Base-by-base conservation (phyloP, 2,329 filamentous ascomycete genomes). In the Westerdykella sp. region DNA sequence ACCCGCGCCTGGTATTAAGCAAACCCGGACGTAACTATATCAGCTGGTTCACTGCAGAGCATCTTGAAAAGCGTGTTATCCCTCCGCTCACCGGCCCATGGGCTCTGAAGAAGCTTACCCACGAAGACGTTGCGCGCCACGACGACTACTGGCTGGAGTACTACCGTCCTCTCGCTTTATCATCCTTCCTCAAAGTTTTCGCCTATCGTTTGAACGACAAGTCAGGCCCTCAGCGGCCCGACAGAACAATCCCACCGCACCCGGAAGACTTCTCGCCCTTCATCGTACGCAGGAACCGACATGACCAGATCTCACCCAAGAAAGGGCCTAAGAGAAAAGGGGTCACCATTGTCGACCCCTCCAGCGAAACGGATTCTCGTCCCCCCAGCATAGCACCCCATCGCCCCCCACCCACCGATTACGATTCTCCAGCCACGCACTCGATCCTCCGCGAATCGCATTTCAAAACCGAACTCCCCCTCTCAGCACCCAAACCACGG, bases 131-230 rank as follows among this genome's bases (percentile, higher is more conserved):
- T 3, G 70, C 75, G 3, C 80, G 78, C 46, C 88, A 87, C 47
- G 91, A 97, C 60, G 89, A 97, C 65, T 98, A 95, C 67, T 98
- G 93, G 93, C 74, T 93, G 6, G 93, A 98, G 63, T 97, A 96
- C 65, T 98, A 98, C 63, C 82, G 90, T 12, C 93, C 93, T 0
- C 77, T 87, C 6, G 87, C 86, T 0, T 71, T 97, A 1, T 95
- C 93, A 0, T 93, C 88, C 0, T 88, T 97, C 53, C 78, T 83
- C 12, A 98, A 96, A 62, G 85, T 96, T 63, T 96, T 95, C 62
- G 81, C 88, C 0, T 95, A 86, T 68, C 89, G 87, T 61, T 87
- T 97, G 78, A 95, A 91, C 60, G 90, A 87, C 0, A 35, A 35
- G 16, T 57, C 55, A 6, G n/a, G 14, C 3, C 93, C 87, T 4